Evolutionary conservation across 1,139 yeast genomes (phyloP), one percentile per base, ranked within the genome.

Genomic region (Blastobotrys aristatus): DNA sequence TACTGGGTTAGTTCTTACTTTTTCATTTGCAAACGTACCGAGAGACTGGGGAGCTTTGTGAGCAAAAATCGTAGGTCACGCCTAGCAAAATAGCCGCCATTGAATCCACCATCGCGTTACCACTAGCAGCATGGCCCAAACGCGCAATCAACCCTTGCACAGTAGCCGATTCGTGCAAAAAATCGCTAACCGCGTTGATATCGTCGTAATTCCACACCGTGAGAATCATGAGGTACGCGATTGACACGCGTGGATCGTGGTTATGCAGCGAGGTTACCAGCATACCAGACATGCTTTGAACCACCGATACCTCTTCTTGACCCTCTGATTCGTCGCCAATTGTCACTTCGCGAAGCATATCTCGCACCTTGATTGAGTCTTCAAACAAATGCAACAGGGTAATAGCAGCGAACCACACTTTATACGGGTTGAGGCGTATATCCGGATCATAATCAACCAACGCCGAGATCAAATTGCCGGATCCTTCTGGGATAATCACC

Each of bases 201-300:
- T 89, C 89, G 56, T 86, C 97, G 68, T 74, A 90, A 34, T 88
- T 65, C 94, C 96, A 87, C 16, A 74, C 72, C 0, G 83, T 76
- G 39, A 94, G 70, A 14, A 92, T 71, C 80, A 85, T 83, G 44
- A 87, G 66, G 56, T 89, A 90, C 0, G 92, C 87, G 46, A 87
- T 75, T 0, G 96, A 76, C 5, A 88, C 79, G 53, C 97, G 74
- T 2, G 87, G 82, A 61, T 90, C 96, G 32, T 73, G 68, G 27
- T 24, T 24, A 16, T 78, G 77, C 20, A 92, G 66, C 1, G 85
- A 74, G 0, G 90, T 77, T 0, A 87, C 74, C 29, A 90, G 68
- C 39, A 89, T 75, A 37, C 92, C 95, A 0, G 94, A 75, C 38
- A 89, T 72, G 0, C 96, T 88, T 59, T 86, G 95, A 24, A 92